phyloP scores from a whole-genome alignment of 2,329 filamentous ascomycete species.

The Monosporascus cannonballus region DNA sequence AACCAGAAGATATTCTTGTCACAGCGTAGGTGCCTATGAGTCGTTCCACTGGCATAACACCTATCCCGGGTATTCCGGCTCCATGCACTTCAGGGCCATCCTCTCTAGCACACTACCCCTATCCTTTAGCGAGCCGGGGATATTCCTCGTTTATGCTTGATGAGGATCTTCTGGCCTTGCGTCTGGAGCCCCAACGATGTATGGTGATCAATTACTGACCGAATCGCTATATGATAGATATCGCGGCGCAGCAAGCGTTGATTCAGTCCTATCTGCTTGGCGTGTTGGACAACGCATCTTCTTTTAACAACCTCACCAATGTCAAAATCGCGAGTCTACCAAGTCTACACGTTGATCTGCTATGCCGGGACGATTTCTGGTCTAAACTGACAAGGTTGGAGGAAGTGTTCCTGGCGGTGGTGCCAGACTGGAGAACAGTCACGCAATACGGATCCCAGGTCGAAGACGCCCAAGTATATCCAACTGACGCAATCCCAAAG shows the following conservation, averaged over 20 bases:
- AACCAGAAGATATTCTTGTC: conserved; percentile 64
- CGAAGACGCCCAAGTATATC: conserved; percentile 41
- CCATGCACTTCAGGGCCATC: no score
- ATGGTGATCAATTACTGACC: neutral
- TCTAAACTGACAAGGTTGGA: conserved; percentile 45
- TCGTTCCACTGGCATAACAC: no score
- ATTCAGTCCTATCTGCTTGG: conserved; percentile 62
- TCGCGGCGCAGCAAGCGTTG: conserved; percentile 64
- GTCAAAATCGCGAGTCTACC: conserved; percentile 61
- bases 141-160: no score
- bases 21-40: conserved; percentile 34
- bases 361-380: conserved; percentile 58
- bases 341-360: conserved; percentile 49
- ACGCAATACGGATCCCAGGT: conserved; percentile 46
- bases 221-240: conserved; percentile 27
- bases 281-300: conserved; percentile 51
- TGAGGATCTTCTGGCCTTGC: no score
- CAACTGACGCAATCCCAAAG: conserved; percentile 42
- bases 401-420: conserved; percentile 52
- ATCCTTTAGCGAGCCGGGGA: no score
- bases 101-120: no score
- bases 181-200: no score
- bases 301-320: conserved; percentile 49
- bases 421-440: conserved; percentile 61
- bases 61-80: no score